Conservation (phyloP, 148 eudicot species). For the Fallopia convolvulus region DNA sequence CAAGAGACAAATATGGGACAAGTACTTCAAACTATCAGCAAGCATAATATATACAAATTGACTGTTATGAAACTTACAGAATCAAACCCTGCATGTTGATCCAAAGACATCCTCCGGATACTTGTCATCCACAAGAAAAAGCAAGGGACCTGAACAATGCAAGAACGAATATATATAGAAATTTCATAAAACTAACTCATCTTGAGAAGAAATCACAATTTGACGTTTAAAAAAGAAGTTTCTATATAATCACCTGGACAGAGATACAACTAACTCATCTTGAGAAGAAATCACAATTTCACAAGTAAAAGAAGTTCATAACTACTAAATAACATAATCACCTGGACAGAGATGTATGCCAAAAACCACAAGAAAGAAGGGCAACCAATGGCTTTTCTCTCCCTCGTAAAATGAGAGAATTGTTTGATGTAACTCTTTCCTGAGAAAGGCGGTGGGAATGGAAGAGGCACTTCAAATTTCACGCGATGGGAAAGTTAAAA, state of each 20-base stretch:
- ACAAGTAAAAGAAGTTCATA: background rate
- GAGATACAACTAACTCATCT: background rate
- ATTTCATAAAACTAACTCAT: background rate
- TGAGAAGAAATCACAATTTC: background rate
- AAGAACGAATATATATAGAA: conserved; percentile 9
- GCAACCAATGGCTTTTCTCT: conserved; percentile 63
- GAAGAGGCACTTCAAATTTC: conserved; percentile 88
- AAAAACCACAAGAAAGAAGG: conserved; percentile 77
- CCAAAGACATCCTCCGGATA: conserved; percentile 71
- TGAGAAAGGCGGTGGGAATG: conserved; percentile 87
- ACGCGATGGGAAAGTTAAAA: conserved; percentile 30
- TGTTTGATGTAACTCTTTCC: conserved; percentile 58
- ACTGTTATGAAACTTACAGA: conserved; percentile 38
- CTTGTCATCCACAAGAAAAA: conserved; percentile 69
- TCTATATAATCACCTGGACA: no score
- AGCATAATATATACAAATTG: background rate
- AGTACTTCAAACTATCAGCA: conserved; percentile 4
- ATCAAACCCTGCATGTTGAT: conserved; percentile 81
- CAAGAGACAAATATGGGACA: background rate
- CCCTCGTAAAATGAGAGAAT: conserved; percentile 45
- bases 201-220: background rate
- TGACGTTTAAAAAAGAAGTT: no score
- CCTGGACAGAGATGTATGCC: conserved; percentile 57
- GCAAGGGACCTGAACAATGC: conserved; percentile 58
- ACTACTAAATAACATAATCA: conserved; percentile 11